These are phyloP conservation scores for Xylaria multiplex DNA, from an alignment of 2,329 filamentous ascomycete species.

Conservation along the genomic window DNA sequence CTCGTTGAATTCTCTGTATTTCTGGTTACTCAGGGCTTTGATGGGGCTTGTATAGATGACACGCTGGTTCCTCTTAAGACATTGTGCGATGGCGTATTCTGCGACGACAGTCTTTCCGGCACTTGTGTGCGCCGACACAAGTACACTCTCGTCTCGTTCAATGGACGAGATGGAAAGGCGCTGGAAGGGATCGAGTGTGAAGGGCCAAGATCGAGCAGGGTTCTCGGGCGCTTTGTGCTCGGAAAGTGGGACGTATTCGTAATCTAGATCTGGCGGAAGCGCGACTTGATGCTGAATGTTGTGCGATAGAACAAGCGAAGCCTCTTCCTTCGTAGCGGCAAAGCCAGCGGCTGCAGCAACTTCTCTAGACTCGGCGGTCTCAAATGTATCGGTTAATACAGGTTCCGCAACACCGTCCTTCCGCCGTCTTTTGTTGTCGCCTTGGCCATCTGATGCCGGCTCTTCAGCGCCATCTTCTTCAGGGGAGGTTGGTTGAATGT, in stretches of 20 bases:
- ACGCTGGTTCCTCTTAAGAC: constrained; percentile 94
- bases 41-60: constrained; percentile 99
- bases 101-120: constrained; percentile 98
- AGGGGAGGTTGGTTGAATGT: constrained; percentile 50
- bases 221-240: constrained; percentile 90
- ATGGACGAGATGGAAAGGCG: constrained; percentile 94
- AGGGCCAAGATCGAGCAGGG: constrained; percentile 85
- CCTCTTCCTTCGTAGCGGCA: constrained; percentile 64
- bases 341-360: constrained; percentile 81
- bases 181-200: constrained; percentile 97
- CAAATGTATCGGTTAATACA: constrained; percentile 90
- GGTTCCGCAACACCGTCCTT: constrained; percentile 76
- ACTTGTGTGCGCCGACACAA: constrained; percentile 97
- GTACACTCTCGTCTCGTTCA: constrained; percentile 92
- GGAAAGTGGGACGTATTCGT: constrained; percentile 93
- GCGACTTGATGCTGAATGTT: constrained; percentile 99
- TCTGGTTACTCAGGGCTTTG: constrained; percentile 98
- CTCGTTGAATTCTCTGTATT: constrained; percentile 94
- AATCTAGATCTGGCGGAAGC: constrained; percentile 90
- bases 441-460: constrained; percentile 56
- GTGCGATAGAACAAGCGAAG: constrained; percentile 86
- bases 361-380: constrained; percentile 93
- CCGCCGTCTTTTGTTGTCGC: constrained; percentile 70
- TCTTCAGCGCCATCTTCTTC: constrained; percentile 51
- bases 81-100: constrained; percentile 97